Base-by-base conservation (phyloP, 306 rosid genomes). In the Gastrolobium villosum region DNA sequence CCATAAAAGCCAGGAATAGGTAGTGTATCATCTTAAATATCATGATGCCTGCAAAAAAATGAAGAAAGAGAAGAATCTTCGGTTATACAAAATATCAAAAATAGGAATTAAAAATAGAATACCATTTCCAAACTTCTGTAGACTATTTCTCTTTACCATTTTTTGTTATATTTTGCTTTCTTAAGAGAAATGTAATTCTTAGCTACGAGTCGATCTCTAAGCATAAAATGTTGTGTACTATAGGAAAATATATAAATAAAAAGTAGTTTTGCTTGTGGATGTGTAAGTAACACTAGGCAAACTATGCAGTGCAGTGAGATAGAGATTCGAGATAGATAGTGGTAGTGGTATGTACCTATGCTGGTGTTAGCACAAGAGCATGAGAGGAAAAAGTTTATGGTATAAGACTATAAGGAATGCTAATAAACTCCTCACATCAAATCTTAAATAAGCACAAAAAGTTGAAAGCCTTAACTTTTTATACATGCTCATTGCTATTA, bases 1-100 rank as follows among this genome's bases (percentile, higher is more conserved):
- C 77, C 86, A 87, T 52, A 13, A 82, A 50, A 28, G 84, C 82
- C 13, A 90, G 7, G 44, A 90, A 46, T 66, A 92, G 14, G 65
- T 81, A 46, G 64, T 64, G 48, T 40, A 68, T 59, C 75, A 68
- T 59, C 75, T 86, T 76, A 26, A 67, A 74, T 8, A 79, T 39
- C 91, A 92, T 84, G 80, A 56, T 56, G 32, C 65, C 91, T 92
- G 80, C 68, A 80, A 81, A 78, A 39, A 39, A 72, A 15, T 3
- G 14, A 9, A 84, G 49, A 62, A 9, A 52, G 8, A 14, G 34
- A 34, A 56, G 3, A 68, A 69, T 69, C 57, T 68, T 35, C 4
- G 2, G 20, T 56, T 69, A 20, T 60, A 20, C 52, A 43, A 50
- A 68, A 48, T 15, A n/a, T 35, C 30, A 46, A 65, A 65, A 65